A percentile compares a stretch with the other conserved stretches of the same genome.
Evolutionary conservation across 2,329 filamentous ascomycete species (phyloP).

Genomic region (Cladosporium sp.): DNA sequence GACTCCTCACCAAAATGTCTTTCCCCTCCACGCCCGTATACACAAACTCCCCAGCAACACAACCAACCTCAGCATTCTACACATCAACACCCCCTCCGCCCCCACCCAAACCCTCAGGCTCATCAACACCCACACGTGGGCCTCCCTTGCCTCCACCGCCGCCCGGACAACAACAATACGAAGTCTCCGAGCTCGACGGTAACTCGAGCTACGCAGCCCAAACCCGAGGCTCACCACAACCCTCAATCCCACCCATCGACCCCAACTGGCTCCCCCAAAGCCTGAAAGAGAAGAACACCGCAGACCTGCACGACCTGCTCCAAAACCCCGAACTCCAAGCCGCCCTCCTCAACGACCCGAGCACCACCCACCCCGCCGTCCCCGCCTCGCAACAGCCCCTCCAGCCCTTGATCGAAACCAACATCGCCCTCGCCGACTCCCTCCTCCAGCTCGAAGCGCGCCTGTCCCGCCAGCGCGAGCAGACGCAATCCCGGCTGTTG

Average conservation of each 20-base stretch:
- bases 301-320: slow-evolving; percentile 68
- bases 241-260: slow-evolving; percentile 25
- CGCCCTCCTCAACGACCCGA: slow-evolving; percentile 63
- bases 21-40: slow-evolving; percentile 4
- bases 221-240: slow-evolving; percentile 16
- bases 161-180: slow-evolving; percentile 21
- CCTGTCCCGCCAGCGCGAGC: slow-evolving; percentile 56
- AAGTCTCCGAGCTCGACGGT: slow-evolving; percentile 24
- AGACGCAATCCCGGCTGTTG: slow-evolving; percentile 74
- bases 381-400: slow-evolving; percentile 59
- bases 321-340: slow-evolving; percentile 60
- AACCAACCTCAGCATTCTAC: slow-evolving; percentile 29
- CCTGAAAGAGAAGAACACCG: slow-evolving; percentile 74
- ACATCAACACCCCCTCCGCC: slow-evolving; percentile 43
- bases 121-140: slow-evolving; percentile 36
- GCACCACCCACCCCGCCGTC: slow-evolving; percentile 67
- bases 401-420: slow-evolving; percentile 59
- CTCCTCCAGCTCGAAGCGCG: slow-evolving; percentile 56
- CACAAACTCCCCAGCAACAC: slow-evolving; percentile 14
- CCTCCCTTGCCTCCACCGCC: slow-evolving; percentile 39
- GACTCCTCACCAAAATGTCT: neutral
- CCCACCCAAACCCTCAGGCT: slow-evolving; percentile 40
- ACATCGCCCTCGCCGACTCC: slow-evolving; percentile 62
- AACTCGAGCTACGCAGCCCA: slow-evolving; percentile 13
- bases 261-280: slow-evolving; percentile 73